Evolutionary conservation across 768 basidiomycete genomes (phyloP).

Genomic region (Amanita pallidorosea): DNA sequence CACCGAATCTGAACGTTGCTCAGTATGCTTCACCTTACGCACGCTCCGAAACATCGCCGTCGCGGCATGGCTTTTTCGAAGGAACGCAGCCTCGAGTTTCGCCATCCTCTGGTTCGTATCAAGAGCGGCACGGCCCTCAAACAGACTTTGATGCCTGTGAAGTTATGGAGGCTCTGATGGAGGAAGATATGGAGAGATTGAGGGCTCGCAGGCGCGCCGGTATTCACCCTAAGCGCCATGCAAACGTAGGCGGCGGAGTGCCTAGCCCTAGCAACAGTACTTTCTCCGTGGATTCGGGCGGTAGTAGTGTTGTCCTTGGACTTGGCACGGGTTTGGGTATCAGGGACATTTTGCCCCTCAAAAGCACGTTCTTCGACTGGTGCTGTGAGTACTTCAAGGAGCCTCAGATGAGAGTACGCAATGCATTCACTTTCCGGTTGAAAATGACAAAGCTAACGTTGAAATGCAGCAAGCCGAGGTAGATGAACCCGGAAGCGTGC

Average conservation of each 20-base stretch:
- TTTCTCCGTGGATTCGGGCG: slow-evolving; percentile 65
- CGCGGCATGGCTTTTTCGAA: slow-evolving; percentile 13
- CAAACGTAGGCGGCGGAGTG: slow-evolving; percentile 27
- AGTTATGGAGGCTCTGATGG: slow-evolving; percentile 83
- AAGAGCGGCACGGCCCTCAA: slow-evolving; percentile 21
- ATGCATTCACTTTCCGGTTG: neutral
- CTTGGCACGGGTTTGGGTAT: slow-evolving; percentile 74
- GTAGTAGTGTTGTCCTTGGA: slow-evolving; percentile 60
- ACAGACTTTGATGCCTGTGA: slow-evolving; percentile 60
- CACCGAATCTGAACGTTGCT: slow-evolving; percentile 69
- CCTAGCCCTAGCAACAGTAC: slow-evolving; percentile 69
- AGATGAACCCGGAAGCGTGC: slow-evolving; percentile 89
- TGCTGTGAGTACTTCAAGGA: slow-evolving; percentile 96
- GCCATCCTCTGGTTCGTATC: slow-evolving; percentile 21
- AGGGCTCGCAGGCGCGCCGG: slow-evolving; percentile 50
- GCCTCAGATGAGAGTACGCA: slow-evolving; percentile 91
- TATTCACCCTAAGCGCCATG: slow-evolving; percentile 28
- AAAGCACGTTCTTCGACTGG: slow-evolving; percentile 92
- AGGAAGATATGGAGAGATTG: slow-evolving; percentile 91
- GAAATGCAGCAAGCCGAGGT: slow-evolving; percentile 73
- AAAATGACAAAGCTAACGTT: neutral
- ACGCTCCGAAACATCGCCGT: slow-evolving; percentile 22
- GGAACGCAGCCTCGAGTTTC: slow-evolving; percentile 10
- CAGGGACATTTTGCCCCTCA: slow-evolving; percentile 78
- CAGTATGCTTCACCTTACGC: slow-evolving; percentile 73